Base-by-base conservation (phyloP, 2,329 filamentous ascomycete genomes). In the Sporothrix phasma region DNA sequence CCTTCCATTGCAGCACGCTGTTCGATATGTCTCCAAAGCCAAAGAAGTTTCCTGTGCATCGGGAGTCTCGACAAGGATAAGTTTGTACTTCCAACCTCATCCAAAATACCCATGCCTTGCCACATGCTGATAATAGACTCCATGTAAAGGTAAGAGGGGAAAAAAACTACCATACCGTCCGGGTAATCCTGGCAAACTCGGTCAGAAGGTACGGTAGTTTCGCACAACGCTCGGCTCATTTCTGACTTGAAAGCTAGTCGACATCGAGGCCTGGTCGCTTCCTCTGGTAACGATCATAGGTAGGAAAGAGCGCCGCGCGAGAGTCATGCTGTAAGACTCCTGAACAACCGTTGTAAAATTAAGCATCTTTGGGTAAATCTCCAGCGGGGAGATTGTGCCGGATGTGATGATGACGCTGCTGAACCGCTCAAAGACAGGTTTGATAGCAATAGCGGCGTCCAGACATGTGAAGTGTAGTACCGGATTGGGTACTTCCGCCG, bases 301-400 rank as follows among this genome's bases (percentile, higher is more conserved):
- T 67, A 99, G 78, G 78, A 99, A 99, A n/a, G 94, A 96, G 64
- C 89, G 84, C 49, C 95, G 84, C 1, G 93, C 93, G 5, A 99
- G 83, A 0, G 94, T 97, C 92, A 99, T 99, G 67, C 86, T 87
- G 77, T 99, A 99, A 0, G 95, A 99, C 74, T 99, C 92, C 73
- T 97, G 92, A 3, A 97, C 88, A 0, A 97, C 92, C 1, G 92
- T 91, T 10, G 83, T 82, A 76, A 99, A 99, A 62, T 91, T 89
- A 29, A 99, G 86, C 92, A 99, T 99, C 72, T 96, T 97, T 0
- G 94, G 95, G 72, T 99, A 99, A 89, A 99, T 99, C 73, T 99
- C 95, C 3, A 99, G 78, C 0, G 94, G 94, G 1, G 94, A 97
- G 66, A 99, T 91, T 1, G 94, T 99, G 67, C 94, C 94, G 0